Percentiles rank a stretch among this genome's conserved stretches.
Evolutionary conservation across 768 basidiomycete genomes (phyloP).

Genomic region (Russula griseocarnosa): DNA sequence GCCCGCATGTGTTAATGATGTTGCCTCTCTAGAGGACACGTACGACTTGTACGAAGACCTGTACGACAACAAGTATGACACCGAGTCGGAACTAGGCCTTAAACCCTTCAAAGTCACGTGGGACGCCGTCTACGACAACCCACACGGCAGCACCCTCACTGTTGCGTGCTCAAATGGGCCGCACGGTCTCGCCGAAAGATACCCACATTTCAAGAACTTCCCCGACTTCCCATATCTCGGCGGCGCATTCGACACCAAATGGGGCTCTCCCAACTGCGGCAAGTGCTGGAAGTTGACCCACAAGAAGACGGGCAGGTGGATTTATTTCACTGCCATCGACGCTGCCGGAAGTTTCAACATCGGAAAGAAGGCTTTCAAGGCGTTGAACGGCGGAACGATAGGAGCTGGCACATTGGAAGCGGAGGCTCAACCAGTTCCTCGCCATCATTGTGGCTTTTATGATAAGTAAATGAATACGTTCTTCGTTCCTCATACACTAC

Average conservation of each 20-base stretch:
- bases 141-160: slow-evolving; percentile 38
- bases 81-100: too few relatives aligned
- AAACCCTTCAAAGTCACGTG: too few relatives aligned
- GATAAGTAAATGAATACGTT: too few relatives aligned
- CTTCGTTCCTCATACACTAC: too few relatives aligned
- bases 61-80: too few relatives aligned
- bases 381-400: slow-evolving; percentile 29
- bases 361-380: slow-evolving; percentile 34
- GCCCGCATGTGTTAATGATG: neutral
- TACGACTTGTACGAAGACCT: neutral
- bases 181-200: slow-evolving; percentile 39
- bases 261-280: slow-evolving; percentile 45
- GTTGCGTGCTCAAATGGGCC: slow-evolving; percentile 45
- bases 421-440: too few relatives aligned
- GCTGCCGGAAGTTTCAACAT: slow-evolving; percentile 42
- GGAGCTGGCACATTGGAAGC: too few relatives aligned
- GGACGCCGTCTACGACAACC: slow-evolving; percentile 45
- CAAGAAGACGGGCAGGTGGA: slow-evolving; percentile 36
- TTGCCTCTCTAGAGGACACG: neutral
- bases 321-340: slow-evolving; percentile 53
- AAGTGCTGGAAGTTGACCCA: slow-evolving; percentile 58
- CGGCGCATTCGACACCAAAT: slow-evolving; percentile 45
- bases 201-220: slow-evolving; percentile 47
- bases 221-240: slow-evolving; percentile 60
- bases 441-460: too few relatives aligned